Evolutionary conservation across 139 green algal species (phyloP), one percentile per base, ranked within the genome.

Genomic region (Micractinium conductrix): DNA sequence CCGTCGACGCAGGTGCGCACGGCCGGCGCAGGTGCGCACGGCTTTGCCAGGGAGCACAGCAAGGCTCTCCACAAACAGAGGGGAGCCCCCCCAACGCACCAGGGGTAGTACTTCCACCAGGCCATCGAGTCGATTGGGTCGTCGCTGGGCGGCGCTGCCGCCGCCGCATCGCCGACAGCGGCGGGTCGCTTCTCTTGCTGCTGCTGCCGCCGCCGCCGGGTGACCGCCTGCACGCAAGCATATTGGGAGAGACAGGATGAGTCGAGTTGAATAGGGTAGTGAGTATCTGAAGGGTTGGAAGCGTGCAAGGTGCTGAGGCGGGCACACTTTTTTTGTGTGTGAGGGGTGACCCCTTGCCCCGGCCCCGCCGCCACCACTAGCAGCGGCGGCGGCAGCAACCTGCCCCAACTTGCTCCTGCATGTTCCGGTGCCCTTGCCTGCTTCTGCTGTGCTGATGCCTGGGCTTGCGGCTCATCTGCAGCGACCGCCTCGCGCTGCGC

Each of bases 71-170:
- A n/a, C n/a, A n/a, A n/a, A n/a, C n/a, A n/a, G n/a, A n/a, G n/a
- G n/a, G n/a, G n/a, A n/a, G n/a, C n/a, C n/a, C n/a, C n/a, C n/a
- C n/a, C n/a, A n/a, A n/a, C n/a, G n/a, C 43, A 78, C 71, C 74
- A 21, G 0, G 74, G 74, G 24, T 81, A 81, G 74, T 81, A 81
- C 4, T 16, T 38, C 22, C 33, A 81, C 50, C 74, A 68, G 0
- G 74, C 24, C 74, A 81, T 81, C 7, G 50, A 50, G 1, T 30
- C 37, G 8, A 4, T 26, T 17, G 74, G 74, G 50, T 81, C 74
- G 1, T 43, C 43, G 38, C 37, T 33, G 2, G 19, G 21, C 21
- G n/a, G 17, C 72, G 62, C 72, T 30, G 28, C 72, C 21, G 72
- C 72, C 28, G 44, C 44, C 8, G 72, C 72, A 22, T 44, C 72